Percentiles rank a stretch among this genome's conserved stretches.
These are phyloP conservation scores for Globisporangium nunn DNA, from an alignment of 352 stramenopile species.

Conservation along the genomic window DNA sequence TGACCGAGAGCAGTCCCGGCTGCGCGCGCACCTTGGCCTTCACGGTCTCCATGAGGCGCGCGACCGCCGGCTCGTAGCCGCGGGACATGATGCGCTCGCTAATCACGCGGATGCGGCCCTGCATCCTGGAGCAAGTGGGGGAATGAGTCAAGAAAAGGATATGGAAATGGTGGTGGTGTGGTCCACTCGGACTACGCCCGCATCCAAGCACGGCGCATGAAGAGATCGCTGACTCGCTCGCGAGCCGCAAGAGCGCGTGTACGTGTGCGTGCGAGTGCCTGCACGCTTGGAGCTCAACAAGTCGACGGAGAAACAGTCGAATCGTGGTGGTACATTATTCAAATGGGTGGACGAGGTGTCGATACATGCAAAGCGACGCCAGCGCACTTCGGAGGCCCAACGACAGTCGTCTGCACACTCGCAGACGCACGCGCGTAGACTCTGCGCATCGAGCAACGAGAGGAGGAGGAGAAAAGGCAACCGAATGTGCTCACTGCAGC, in stretches of 20 bases:
- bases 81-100: conserved; percentile 86
- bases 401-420: too few species aligned
- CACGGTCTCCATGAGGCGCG: conserved; percentile 81
- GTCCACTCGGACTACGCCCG: background rate
- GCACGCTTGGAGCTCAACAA: background rate
- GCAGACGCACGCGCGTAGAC: background rate
- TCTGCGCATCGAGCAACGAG: too few species aligned
- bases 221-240: background rate
- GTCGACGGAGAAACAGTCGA: background rate
- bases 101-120: conserved; percentile 56
- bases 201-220: background rate
- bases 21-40: conserved; percentile 74
- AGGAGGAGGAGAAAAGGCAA: too few species aligned
- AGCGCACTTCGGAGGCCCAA: too few species aligned
- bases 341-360: background rate
- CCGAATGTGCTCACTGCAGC: too few species aligned
- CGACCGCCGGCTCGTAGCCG: conserved; percentile 78
- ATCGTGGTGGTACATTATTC: background rate
- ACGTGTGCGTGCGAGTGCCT: too few species aligned
- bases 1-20: conserved; percentile 67
- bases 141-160: too few species aligned
- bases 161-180: background rate
- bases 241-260: background rate
- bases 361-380: background rate
- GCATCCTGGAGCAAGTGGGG: conserved; percentile 15